phyloP scores from a whole-genome alignment of 352 stramenopile genomes.

The Stramenopiles sp. region DNA sequence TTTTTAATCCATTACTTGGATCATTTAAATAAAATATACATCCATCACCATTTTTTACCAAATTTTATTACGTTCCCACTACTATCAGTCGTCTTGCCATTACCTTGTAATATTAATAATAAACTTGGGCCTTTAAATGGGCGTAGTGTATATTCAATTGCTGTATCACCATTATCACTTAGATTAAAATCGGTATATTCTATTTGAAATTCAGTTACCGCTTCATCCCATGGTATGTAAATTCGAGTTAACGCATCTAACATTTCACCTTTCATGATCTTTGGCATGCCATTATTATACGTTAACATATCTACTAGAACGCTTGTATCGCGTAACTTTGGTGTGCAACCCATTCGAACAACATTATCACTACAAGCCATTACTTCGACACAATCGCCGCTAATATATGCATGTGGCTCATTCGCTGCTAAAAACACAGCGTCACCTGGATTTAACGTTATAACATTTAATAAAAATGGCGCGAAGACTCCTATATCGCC shows the following conservation, averaged over 20 bases:
- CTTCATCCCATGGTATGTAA: not conserved
- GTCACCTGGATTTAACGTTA: slow-evolving; percentile 79
- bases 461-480: slow-evolving; percentile 92
- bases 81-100: not conserved
- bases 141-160: not conserved
- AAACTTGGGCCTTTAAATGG: not conserved
- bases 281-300: slow-evolving; percentile 37
- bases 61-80: not conserved
- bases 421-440: slow-evolving; percentile 93
- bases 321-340: slow-evolving; percentile 95
- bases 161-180: not conserved
- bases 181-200: not conserved
- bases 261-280: slow-evolving; percentile 16
- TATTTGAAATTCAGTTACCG: not conserved
- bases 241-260: not conserved
- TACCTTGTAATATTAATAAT: not conserved
- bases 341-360: slow-evolving; percentile 88
- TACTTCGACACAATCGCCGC: slow-evolving; percentile 76
- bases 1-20: not conserved
- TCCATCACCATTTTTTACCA: not conserved
- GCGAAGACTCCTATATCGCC: slow-evolving; percentile 91
- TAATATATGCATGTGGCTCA: slow-evolving; percentile 97
- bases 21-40: not conserved
- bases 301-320: slow-evolving; percentile 92
- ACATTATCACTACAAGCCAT: slow-evolving; percentile 99